Evolutionary conservation across 1,284 basidiomycete genomes (phyloP), one percentile per base, ranked within the genome.

Genomic region (Microbotryum saponariae): DNA sequence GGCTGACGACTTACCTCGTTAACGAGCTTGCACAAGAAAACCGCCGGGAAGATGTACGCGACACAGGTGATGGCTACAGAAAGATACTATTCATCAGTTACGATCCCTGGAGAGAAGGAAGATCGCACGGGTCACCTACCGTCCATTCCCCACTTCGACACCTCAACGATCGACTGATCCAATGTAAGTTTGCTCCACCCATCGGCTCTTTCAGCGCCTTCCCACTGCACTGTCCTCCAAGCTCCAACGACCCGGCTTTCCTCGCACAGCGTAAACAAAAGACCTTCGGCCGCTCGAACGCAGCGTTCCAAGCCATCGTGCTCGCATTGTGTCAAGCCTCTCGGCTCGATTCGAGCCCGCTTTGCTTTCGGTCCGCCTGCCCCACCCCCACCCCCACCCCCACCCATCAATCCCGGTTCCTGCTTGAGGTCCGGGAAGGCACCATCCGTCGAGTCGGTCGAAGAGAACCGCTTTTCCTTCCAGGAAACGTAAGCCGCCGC

Each of bases 171-270:
- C 42, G 58, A 62, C n/a, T 69, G 58, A 25, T 69, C 67, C 33
- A 67, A 53, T 1, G 60, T 52, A 6, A 69, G 45, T 59, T 65
- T 67, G 31, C 67, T 57, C 48, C 54, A 69, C 7, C 67, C 67
- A 44, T 69, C 65, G 2, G n/a, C 27, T 29, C 65, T 54, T 58
- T 67, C 63, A 10, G 67, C 67, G 53, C 67, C 67, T 23, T 58
- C 67, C 67, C 67, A 69, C 56, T 69, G 65, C 20, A 65, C 60
- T 29, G 37, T 47, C 46, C 67, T 61, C 67, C 67, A 69, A 27
- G 59, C 61, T 9, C 65, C 65, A 0, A 58, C 54, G 2, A 63
- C 53, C 14, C 67, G 31, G 37, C 61, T 63, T 59, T 69, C 67
- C 52, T 67, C 67, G 10, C 55, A 51, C 16, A 69, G 51, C 14